phyloP scores from a whole-genome alignment of 495 filamentous ascomycete genomes.

The Amphirosellinia nigrospora region DNA sequence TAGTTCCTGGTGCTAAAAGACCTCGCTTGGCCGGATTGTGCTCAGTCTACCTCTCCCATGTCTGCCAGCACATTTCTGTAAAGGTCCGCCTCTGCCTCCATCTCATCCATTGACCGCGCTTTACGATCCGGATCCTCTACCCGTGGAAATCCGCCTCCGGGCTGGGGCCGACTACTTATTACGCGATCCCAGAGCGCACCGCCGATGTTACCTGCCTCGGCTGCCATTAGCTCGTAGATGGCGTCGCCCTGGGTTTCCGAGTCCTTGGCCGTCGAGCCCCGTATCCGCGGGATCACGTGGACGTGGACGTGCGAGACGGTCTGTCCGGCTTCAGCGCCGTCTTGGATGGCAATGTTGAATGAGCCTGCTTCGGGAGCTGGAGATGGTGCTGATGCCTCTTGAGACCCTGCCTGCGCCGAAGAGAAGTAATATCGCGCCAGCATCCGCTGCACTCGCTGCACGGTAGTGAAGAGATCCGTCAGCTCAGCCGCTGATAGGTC shows the following conservation, averaged over 20 bases:
- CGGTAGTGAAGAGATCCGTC: slow-evolving; percentile 82
- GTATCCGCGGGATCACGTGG: slow-evolving; percentile 84
- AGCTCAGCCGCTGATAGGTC: slow-evolving; percentile 78
- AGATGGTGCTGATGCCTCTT: slow-evolving; percentile 1
- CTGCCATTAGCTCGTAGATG: slow-evolving; percentile 83
- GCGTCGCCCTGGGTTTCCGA: slow-evolving; percentile 58
- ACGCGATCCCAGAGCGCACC: slow-evolving; percentile 57
- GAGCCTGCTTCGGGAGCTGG: slow-evolving; percentile 51
- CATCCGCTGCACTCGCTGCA: slow-evolving; percentile 80
- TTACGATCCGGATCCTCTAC: slow-evolving; percentile 73
- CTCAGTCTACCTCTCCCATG: slow-evolving; percentile 36
- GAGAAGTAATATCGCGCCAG: slow-evolving; percentile 74
- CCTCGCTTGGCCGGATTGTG: neutral
- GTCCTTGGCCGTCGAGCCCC: slow-evolving; percentile 48
- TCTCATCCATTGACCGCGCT: slow-evolving; percentile 74
- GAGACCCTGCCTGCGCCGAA: neutral
- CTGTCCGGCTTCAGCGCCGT: slow-evolving; percentile 88
- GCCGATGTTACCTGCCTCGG: slow-evolving; percentile 84
- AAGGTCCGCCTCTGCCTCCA: slow-evolving; percentile 77
- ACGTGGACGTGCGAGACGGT: slow-evolving; percentile 89
- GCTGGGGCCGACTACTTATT: slow-evolving; percentile 24
- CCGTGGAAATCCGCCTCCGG: slow-evolving; percentile 54
- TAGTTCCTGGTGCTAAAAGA: neutral
- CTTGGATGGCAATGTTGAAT: slow-evolving; percentile 93
- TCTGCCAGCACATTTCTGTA: slow-evolving; percentile 53